Conservation (phyloP, 495 filamentous ascomycete species). For the Sordaria brevicollis region DNA sequence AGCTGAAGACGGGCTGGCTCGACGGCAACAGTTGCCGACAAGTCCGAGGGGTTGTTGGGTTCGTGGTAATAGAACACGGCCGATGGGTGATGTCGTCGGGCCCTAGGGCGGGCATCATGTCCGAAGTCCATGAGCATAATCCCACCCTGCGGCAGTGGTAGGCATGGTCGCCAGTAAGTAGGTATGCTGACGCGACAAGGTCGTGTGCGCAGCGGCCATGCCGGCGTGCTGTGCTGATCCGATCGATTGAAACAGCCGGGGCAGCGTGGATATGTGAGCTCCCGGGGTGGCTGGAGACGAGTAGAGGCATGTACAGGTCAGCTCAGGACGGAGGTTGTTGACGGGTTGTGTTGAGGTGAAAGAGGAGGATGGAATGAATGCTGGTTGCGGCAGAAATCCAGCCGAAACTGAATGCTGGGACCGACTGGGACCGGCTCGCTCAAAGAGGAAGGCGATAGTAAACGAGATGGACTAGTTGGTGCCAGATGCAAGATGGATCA, state of each 20-base stretch:
- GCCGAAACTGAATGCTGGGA: background rate
- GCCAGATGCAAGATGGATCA: background rate
- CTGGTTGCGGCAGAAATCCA: background rate
- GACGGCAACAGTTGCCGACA: background rate
- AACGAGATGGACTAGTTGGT: background rate
- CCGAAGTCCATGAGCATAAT: background rate
- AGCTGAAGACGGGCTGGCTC: background rate
- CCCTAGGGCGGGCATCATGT: background rate
- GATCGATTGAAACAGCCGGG: conserved; percentile 5
- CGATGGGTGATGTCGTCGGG: background rate
- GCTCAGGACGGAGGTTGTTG: background rate
- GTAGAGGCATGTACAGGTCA: background rate
- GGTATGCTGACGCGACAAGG: background rate
- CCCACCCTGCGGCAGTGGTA: background rate
- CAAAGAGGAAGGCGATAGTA: background rate
- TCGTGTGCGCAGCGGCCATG: background rate
- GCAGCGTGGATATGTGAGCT: background rate
- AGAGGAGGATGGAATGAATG: background rate
- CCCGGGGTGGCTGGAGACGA: conserved; percentile 1
- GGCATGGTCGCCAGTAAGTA: background rate
- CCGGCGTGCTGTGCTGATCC: background rate
- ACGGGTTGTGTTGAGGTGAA: no score
- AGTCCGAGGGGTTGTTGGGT: background rate
- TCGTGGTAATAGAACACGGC: background rate
- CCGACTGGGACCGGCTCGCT: background rate